A percentile compares a stretch with the other conserved stretches of the same genome.
Conservation (phyloP, 2,329 filamentous ascomycete genomes). For the Cladobotryum mycophilum region DNA sequence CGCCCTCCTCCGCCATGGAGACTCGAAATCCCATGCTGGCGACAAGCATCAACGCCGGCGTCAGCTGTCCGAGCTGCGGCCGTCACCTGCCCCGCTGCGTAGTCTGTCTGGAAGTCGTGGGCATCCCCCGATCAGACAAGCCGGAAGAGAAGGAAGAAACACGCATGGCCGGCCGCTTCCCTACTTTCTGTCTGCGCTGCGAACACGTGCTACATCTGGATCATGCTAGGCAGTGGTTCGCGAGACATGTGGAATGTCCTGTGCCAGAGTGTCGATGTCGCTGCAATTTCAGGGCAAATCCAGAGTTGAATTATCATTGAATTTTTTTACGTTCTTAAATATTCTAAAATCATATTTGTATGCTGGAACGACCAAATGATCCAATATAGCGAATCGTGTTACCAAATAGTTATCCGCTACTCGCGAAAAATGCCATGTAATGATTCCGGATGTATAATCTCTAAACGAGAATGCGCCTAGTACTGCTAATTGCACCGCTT, state of each 20-base stretch:
- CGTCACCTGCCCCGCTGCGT: conserved; percentile 61
- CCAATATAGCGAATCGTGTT: no score
- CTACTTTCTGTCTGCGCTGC: conserved; percentile 63
- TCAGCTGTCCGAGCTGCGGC: conserved; percentile 61
- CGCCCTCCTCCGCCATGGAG: conserved; percentile 25
- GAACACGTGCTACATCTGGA: conserved; percentile 63
- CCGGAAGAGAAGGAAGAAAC: conserved; percentile 46
- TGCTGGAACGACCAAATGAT: neutral
- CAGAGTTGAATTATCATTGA: conserved; percentile 49
- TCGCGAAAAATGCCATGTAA: no score
- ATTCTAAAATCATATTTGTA: neutral
- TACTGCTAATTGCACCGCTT: no score
- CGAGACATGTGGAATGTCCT: conserved; percentile 58
- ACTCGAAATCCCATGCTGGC: conserved; percentile 51
- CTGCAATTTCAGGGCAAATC: conserved; percentile 56
- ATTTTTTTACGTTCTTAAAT: neutral
- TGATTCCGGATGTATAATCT: no score
- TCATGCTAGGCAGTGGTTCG: conserved; percentile 62
- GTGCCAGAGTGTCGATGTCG: conserved; percentile 62
- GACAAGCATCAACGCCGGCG: conserved; percentile 52
- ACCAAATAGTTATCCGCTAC: no score
- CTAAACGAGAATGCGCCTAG: no score
- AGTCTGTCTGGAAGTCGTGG: conserved; percentile 61
- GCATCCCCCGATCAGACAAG: conserved; percentile 54
- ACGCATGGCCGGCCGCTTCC: conserved; percentile 50